Evolutionary conservation across 176 grass and related monocot species (phyloP).

Genomic region (Secale cereale): DNA sequence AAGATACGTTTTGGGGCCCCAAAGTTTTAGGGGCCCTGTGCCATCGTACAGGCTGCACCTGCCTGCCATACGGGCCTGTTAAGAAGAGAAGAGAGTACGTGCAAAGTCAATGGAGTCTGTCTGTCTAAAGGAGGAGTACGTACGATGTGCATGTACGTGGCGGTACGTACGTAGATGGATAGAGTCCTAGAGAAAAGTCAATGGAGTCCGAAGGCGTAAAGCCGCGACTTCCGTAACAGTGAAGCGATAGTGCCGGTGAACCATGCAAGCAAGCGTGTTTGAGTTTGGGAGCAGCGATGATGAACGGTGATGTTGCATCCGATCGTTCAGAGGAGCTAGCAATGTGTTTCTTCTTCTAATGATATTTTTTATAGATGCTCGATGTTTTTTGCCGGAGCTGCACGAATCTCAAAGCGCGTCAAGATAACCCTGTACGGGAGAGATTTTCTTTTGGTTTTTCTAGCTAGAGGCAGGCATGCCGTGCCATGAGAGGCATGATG

Average conservation of each 20-base stretch:
- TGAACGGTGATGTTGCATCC: constrained; percentile 21
- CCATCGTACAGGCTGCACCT: too few species aligned
- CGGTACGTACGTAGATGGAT: too few species aligned
- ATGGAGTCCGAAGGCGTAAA: constrained; percentile 5
- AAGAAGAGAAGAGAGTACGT: too few species aligned
- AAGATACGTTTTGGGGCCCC: too few species aligned
- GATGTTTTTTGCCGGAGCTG: neutral
- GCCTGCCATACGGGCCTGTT: too few species aligned
- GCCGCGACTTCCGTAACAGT: neutral
- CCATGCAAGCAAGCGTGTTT: neutral
- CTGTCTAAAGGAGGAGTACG: too few species aligned
- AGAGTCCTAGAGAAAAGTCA: neutral
- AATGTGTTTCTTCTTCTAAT: neutral
- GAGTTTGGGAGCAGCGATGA: neutral
- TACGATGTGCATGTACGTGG: too few species aligned
- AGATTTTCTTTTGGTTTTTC: too few species aligned
- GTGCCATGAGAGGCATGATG: neutral
- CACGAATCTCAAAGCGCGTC: neutral
- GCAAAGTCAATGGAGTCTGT: too few species aligned
- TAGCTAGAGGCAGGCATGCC: too few species aligned
- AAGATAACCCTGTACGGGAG: neutral
- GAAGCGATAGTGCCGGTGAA: constrained; percentile 6
- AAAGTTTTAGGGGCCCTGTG: too few species aligned
- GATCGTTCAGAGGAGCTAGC: neutral
- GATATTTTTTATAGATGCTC: neutral